phyloP scores from a whole-genome alignment of 768 basidiomycete genomes.

The Mycena chlorophos region DNA sequence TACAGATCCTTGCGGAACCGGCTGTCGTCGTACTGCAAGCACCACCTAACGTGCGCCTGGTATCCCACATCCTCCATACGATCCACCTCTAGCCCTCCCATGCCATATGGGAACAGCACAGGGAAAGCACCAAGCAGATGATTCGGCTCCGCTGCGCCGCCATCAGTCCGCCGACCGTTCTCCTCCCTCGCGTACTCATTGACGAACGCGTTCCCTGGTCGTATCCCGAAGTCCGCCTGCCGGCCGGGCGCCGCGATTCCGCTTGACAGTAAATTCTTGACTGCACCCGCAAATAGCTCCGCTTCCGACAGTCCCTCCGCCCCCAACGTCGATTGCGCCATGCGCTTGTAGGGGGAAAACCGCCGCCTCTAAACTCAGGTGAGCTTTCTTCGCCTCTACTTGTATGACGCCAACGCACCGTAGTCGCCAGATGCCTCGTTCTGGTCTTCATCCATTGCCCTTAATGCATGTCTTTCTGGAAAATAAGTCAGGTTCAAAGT shows the following conservation, averaged over 20 bases:
- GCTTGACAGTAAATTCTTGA: neutral
- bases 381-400: no score
- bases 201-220: constrained; percentile 25
- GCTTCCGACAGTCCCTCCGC: neutral
- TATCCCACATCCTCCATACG: no score
- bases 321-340: neutral
- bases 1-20: constrained; percentile 23
- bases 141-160: constrained; percentile 27
- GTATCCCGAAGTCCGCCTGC: constrained; percentile 16
- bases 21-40: constrained; percentile 30
- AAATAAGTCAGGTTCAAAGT: no score
- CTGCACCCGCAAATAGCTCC: neutral
- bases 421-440: neutral
- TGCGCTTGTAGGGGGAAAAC: constrained; percentile 3
- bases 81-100: constrained; percentile 30
- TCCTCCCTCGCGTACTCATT: constrained; percentile 33
- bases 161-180: no score
- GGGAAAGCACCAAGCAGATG: constrained; percentile 34
- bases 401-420: neutral
- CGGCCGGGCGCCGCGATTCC: neutral
- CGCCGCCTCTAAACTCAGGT: neutral
- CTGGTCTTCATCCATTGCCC: neutral
- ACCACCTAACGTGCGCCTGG: constrained; percentile 31
- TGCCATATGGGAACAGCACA: constrained; percentile 40
- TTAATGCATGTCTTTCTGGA: no score